Percentiles rank a stretch among this genome's conserved stretches.
Evolutionary conservation across 176 grass and related monocot species (phyloP).

Genomic region (Pontederia paniculata): DNA sequence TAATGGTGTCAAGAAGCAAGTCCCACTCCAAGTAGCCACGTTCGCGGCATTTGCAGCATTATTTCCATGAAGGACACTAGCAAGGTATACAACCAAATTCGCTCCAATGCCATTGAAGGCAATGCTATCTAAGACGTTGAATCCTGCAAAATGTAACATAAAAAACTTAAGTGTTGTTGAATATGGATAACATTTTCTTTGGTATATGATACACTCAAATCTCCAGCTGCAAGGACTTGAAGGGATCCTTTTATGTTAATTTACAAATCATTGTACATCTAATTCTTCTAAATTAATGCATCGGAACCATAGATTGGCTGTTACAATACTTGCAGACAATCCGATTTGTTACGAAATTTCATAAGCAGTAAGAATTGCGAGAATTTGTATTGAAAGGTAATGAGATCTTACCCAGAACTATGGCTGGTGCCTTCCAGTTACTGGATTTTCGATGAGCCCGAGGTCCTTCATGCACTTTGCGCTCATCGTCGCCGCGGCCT

Average conservation of each 20-base stretch:
- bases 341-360: background rate
- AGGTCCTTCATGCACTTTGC: background rate
- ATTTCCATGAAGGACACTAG: constrained; percentile 35
- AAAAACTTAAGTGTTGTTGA: too few relatives aligned
- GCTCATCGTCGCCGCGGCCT: background rate
- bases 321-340: too few relatives aligned
- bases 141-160: constrained; percentile 18
- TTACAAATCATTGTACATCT: too few relatives aligned
- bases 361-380: background rate
- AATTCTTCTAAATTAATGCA: too few relatives aligned
- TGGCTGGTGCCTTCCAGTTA: constrained; percentile 1
- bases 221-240: too few relatives aligned
- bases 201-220: too few relatives aligned
- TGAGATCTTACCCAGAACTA: constrained; percentile 6
- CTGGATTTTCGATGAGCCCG: constrained; percentile 1
- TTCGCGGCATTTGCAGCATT: constrained; percentile 37
- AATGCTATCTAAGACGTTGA: constrained; percentile 46
- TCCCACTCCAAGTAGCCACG: constrained; percentile 43
- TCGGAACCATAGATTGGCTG: too few relatives aligned
- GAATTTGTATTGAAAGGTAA: background rate
- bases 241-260: too few relatives aligned
- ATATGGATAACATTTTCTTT: too few relatives aligned
- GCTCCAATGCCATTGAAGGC: constrained; percentile 42
- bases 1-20: constrained; percentile 42
- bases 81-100: constrained; percentile 48